These are phyloP conservation scores for Gonium pectorale DNA, from an alignment of 139 green algal genomes.

Conservation along the genomic window DNA sequence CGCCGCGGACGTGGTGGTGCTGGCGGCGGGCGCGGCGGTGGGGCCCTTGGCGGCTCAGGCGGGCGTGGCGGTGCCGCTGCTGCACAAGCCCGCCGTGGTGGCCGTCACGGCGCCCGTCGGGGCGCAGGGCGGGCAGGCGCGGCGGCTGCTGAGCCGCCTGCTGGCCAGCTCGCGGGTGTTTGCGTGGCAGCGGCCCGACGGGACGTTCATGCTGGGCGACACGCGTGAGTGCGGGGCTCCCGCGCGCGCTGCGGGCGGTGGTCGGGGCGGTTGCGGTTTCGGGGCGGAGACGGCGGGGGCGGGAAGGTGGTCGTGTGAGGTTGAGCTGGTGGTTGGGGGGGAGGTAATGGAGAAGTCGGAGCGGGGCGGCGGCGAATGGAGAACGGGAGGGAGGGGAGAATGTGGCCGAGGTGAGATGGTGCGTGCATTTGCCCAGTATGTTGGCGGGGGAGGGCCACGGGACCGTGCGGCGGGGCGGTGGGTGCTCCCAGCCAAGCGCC, in stretches of 20 bases:
- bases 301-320: too few relatives aligned
- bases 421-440: too few relatives aligned
- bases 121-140: background rate
- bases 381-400: too few relatives aligned
- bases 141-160: background rate
- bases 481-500: too few relatives aligned
- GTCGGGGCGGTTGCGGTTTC: too few relatives aligned
- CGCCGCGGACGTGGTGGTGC: conserved; percentile 31
- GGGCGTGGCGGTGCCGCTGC: conserved; percentile 3
- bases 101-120: background rate
- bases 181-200: conserved; percentile 21
- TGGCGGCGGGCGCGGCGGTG: background rate
- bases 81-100: conserved; percentile 26
- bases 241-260: too few relatives aligned
- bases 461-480: too few relatives aligned
- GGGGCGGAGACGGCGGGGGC: too few relatives aligned
- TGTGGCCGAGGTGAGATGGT: too few relatives aligned
- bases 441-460: too few relatives aligned
- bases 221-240: background rate
- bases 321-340: too few relatives aligned
- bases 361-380: background rate
- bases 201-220: conserved; percentile 19
- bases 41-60: background rate
- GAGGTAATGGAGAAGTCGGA: too few relatives aligned
- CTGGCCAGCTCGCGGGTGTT: conserved; percentile 1